Evolutionary conservation across 169 alveolate species (phyloP), one percentile per base, ranked within the genome.

Genomic region (Theileria equi): DNA sequence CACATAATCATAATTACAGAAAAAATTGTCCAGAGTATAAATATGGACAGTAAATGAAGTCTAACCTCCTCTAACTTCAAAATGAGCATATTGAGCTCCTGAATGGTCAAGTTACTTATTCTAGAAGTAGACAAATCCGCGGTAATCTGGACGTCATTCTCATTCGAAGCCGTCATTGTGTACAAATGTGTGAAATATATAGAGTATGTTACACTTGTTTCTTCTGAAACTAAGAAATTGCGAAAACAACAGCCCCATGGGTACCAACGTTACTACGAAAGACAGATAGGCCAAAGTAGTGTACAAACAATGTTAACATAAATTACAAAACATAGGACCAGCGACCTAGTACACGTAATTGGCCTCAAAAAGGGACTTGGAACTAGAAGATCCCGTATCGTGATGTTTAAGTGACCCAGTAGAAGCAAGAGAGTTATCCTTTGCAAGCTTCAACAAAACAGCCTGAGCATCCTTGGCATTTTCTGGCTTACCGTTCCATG

Each of bases 401-500:
- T 94, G 95, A 36, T 91, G 90, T 40, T 74, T 82, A 71, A 90
- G 90, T 28, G 70, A 61, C 44, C 99, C 99, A 38, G 92, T 68
- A 66, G 93, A 83, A n/a, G 99, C 99, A 59, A 92, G 95, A 26
- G 95, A 69, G 91, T 97, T 97, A 49, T 98, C 99, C 89, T 91
- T 92, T 52, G 99, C 98, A 76, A 98, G 90, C 55, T 82, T 88
- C 59, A 95, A 52, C 58, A 98, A 86, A 25, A 95, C 98, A 67
- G 88, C 90, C 80, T 96, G 97, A 13, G 99, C 99, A 31, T 93
- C 95, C 35, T 84, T 89, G 57, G 89, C 92, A 84, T 98, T 96
- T 69, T 93, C 98, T 29, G 84, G 80, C 81, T 94, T 92, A 40
- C 99, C 99, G 41, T 69, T 76, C 99, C 99, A 98, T 25, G 98